Percentiles rank a stretch among this genome's conserved stretches.
phyloP scores from a whole-genome alignment of 768 basidiomycete genomes.

The Termitomyces eurrhizus region DNA sequence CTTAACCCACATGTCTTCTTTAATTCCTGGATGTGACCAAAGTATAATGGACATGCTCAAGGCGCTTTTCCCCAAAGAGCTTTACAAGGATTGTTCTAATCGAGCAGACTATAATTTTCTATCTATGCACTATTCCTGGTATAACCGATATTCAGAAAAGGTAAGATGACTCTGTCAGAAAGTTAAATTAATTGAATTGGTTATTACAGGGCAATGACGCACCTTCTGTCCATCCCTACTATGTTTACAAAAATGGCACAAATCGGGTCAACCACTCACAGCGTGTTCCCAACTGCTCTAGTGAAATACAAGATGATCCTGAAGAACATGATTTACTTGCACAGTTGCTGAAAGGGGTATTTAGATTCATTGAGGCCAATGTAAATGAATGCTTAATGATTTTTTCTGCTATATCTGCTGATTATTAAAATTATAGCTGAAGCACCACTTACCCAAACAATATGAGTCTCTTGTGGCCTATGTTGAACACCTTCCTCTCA shows the following conservation, averaged over 20 bases:
- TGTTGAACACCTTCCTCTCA: slow-evolving; percentile 16
- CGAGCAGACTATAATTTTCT: neutral
- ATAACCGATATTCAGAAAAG: neutral
- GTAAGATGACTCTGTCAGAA: too few species aligned
- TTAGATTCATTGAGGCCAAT: neutral
- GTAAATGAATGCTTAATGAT: neutral
- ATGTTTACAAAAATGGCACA: neutral
- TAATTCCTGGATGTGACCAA: neutral
- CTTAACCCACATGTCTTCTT: neutral
- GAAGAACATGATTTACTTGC: neutral
- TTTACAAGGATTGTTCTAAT: neutral
- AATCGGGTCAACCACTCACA: neutral
- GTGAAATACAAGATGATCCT: slow-evolving; percentile 2
- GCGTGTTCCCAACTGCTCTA: neutral
- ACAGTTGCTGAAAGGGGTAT: neutral
- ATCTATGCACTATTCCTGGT: too few species aligned
- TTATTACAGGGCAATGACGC: neutral
- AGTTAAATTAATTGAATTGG: too few species aligned
- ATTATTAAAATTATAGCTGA: too few species aligned
- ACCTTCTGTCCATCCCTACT: neutral
- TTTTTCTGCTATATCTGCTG: too few species aligned
- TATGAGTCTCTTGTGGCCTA: slow-evolving; percentile 17
- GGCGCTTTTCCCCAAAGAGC: neutral
- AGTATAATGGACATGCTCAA: neutral
- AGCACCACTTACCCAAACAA: slow-evolving; percentile 18